Percentiles rank a stretch among this genome's conserved stretches.
phyloP scores from a whole-genome alignment of 352 stramenopile species.

The Phytophthora podocarpi region DNA sequence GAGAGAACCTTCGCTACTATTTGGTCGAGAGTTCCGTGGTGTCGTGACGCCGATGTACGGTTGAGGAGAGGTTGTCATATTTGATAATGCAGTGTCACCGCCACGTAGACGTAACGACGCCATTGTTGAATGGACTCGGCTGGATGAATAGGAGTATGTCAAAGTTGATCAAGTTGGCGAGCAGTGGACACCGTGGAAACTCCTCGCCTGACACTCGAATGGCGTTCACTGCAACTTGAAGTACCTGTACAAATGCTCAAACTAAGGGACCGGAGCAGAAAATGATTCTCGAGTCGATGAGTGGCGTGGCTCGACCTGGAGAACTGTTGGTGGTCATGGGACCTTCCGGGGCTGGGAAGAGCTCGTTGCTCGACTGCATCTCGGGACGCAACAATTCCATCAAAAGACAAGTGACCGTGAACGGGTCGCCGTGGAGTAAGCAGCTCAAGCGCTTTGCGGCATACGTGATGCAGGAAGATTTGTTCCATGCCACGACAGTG shows the following conservation, averaged over 20 bases:
- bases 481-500: conserved; percentile 87
- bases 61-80: too few species aligned
- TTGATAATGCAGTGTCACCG: too few species aligned
- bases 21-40: too few species aligned
- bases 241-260: conserved; percentile 39
- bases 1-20: too few species aligned
- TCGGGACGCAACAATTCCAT: conserved; percentile 86
- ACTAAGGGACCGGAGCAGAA: conserved; percentile 50
- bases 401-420: conserved; percentile 61
- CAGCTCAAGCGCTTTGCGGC: conserved; percentile 30
- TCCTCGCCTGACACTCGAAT: conserved; percentile 40
- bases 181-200: conserved; percentile 1
- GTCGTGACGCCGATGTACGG: not conserved
- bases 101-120: too few species aligned
- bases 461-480: conserved; percentile 91
- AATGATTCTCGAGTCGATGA: conserved; percentile 57
- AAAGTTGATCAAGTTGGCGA: too few species aligned
- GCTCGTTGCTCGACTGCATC: conserved; percentile 94
- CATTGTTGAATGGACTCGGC: too few species aligned
- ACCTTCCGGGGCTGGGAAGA: conserved; percentile 85
- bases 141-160: too few species aligned
- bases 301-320: conserved; percentile 51
- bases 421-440: conserved; percentile 55
- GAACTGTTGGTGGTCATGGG: conserved; percentile 76
- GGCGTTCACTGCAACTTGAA: conserved; percentile 39